A percentile compares a stretch with the other conserved stretches of the same genome.
Evolutionary conservation across 768 basidiomycete species (phyloP).

Genomic region (Boletus pseudopeckii): DNA sequence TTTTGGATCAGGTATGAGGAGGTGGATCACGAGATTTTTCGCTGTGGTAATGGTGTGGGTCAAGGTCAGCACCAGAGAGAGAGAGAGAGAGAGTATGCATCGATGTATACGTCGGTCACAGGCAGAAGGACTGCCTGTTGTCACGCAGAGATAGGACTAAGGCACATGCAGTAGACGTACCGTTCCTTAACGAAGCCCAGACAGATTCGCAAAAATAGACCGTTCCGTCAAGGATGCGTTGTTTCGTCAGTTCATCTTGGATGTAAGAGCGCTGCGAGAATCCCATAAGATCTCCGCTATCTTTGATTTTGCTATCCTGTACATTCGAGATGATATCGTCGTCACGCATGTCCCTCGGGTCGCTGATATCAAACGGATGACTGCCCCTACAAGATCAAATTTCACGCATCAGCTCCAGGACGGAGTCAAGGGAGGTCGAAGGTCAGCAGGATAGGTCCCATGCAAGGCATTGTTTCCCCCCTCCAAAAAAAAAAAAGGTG

Average conservation of each 20-base stretch:
- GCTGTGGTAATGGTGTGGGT: constrained; percentile 33
- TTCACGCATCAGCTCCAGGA: constrained; percentile 8
- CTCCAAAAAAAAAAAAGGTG: background rate
- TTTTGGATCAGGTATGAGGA: constrained; percentile 56
- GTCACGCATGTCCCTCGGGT: constrained; percentile 15
- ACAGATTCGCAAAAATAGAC: constrained; percentile 51
- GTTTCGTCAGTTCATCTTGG: constrained; percentile 62
- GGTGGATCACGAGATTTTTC: constrained; percentile 50
- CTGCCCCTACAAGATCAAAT: constrained; percentile 47
- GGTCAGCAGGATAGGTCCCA: background rate
- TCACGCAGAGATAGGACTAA: background rate
- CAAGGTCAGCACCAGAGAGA: constrained; percentile 8
- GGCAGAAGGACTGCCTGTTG: background rate
- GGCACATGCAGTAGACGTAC: constrained; percentile 36
- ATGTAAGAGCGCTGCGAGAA: constrained; percentile 35
- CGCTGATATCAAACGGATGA: constrained; percentile 74
- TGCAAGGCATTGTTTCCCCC: background rate
- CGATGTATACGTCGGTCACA: background rate
- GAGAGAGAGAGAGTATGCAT: background rate
- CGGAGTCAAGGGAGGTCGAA: background rate
- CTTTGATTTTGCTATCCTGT: constrained; percentile 29
- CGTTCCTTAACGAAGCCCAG: constrained; percentile 59
- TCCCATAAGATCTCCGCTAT: constrained; percentile 31
- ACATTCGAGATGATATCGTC: constrained; percentile 3
- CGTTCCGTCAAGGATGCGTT: constrained; percentile 61